Evolutionary conservation across 139 green algal species (phyloP).

Genomic region (Edaphochlamys debaryana): DNA sequence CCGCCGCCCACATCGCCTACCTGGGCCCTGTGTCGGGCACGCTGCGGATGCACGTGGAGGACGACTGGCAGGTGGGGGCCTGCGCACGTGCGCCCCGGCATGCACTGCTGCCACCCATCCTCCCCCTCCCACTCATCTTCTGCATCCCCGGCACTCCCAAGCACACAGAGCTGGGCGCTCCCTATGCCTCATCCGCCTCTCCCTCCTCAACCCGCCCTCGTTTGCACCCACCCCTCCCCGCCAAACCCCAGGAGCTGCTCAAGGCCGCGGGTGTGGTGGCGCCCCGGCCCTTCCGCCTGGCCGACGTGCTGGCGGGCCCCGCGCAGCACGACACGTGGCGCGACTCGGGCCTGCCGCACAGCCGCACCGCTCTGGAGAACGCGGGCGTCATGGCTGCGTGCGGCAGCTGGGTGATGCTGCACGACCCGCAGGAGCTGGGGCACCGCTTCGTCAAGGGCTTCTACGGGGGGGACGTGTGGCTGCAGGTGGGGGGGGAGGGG

Average conservation of each 20-base stretch:
- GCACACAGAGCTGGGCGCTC: too few species aligned
- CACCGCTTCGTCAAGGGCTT: conserved; percentile 46
- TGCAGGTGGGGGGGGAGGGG: neutral
- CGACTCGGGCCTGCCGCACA: conserved; percentile 40
- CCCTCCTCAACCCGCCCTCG: neutral
- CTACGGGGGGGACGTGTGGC: conserved; percentile 43
- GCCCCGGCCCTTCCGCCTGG: conserved; percentile 31
- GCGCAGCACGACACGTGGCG: conserved; percentile 46
- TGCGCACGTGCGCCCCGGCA: too few species aligned
- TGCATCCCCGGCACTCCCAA: too few species aligned
- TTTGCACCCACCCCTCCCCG: too few species aligned
- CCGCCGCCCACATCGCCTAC: conserved; percentile 50
- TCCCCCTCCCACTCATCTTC: neutral
- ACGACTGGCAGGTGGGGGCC: conserved; percentile 33
- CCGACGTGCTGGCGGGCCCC: conserved; percentile 18
- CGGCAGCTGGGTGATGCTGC: conserved; percentile 38
- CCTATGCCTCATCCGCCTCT: too few species aligned
- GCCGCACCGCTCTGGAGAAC: conserved; percentile 52
- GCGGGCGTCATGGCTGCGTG: conserved; percentile 52
- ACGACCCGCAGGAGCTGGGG: conserved; percentile 56
- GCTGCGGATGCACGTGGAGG: conserved; percentile 36
- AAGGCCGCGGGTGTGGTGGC: neutral
- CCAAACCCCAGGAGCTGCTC: conserved; percentile 1
- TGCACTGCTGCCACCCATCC: too few species aligned
- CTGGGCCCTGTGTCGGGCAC: conserved; percentile 46